These are phyloP conservation scores for Candida wancherniae DNA, from an alignment of 805 yeast genomes.

Conservation along the genomic window DNA sequence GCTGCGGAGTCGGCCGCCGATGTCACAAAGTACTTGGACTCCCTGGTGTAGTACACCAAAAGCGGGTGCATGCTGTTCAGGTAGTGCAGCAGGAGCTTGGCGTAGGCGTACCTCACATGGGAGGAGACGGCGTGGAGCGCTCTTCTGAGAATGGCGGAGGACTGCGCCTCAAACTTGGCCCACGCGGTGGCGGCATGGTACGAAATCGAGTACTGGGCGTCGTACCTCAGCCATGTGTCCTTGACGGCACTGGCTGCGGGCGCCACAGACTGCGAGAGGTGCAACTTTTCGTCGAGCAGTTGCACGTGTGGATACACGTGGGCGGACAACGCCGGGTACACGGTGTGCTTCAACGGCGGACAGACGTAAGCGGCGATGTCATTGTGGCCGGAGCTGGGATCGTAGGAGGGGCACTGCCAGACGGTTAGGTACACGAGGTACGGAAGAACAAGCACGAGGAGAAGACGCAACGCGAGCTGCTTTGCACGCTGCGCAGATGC, in stretches of 20 bases:
- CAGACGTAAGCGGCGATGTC: slow-evolving; percentile 8
- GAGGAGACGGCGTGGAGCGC: background rate
- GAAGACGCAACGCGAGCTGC: slow-evolving; percentile 4
- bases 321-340: slow-evolving; percentile 8
- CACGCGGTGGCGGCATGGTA: slow-evolving; percentile 1
- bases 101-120: background rate
- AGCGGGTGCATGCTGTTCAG: slow-evolving; percentile 8
- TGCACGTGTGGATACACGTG: slow-evolving; percentile 3
- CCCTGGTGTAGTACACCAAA: slow-evolving; percentile 9
- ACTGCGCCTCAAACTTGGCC: slow-evolving; percentile 1
- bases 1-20: slow-evolving; percentile 5
- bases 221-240: slow-evolving; percentile 3
- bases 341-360: slow-evolving; percentile 7
- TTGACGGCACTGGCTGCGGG: slow-evolving; percentile 3
- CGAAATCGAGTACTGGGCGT: slow-evolving; percentile 6
- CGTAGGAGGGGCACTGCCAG: slow-evolving; percentile 8
- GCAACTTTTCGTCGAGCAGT: slow-evolving; percentile 3
- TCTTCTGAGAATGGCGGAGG: background rate
- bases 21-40: slow-evolving; percentile 9
- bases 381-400: slow-evolving; percentile 1
- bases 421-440: slow-evolving; percentile 10
- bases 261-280: slow-evolving; percentile 2
- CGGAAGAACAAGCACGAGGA: slow-evolving; percentile 4
- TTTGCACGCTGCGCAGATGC: background rate
- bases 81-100: slow-evolving; percentile 3